These are phyloP conservation scores for Sedum album DNA, from an alignment of 164 flowering plant species.

Conservation along the genomic window DNA sequence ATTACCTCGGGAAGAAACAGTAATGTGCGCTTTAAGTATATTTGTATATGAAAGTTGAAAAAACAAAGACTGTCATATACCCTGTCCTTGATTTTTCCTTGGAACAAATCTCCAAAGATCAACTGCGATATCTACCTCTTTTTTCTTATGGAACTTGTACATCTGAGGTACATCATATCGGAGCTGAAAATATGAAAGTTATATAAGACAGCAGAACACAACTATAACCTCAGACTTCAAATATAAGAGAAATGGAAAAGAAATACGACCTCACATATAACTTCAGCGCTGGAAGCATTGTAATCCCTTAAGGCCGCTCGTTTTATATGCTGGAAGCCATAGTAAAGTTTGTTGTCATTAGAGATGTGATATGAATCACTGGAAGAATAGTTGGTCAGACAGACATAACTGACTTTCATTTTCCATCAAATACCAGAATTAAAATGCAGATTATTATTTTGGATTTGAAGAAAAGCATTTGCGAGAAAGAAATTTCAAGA, in stretches of 20 bases:
- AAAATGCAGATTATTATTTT: no score
- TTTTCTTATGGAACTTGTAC: conserved; percentile 92
- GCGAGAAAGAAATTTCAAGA: no score
- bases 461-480: no score
- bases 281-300: conserved; percentile 74
- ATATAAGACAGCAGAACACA: not conserved
- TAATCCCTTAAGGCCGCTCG: conserved; percentile 60
- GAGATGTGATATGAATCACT: no score
- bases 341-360: no score
- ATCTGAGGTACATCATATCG: conserved; percentile 78
- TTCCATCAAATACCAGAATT: no score
- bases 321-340: conserved; percentile 48
- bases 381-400: no score
- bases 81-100: not conserved
- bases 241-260: not conserved
- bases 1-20: not conserved
- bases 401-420: no score
- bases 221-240: not conserved
- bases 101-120: conserved; percentile 95
- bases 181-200: conserved; percentile 39
- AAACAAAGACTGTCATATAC: not conserved
- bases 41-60: not conserved
- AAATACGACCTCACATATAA: conserved; percentile 68
- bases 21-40: not conserved
- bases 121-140: conserved; percentile 90